Base-by-base conservation (phyloP, 352 stramenopile genomes). In the Thraustochytrium sp. region DNA sequence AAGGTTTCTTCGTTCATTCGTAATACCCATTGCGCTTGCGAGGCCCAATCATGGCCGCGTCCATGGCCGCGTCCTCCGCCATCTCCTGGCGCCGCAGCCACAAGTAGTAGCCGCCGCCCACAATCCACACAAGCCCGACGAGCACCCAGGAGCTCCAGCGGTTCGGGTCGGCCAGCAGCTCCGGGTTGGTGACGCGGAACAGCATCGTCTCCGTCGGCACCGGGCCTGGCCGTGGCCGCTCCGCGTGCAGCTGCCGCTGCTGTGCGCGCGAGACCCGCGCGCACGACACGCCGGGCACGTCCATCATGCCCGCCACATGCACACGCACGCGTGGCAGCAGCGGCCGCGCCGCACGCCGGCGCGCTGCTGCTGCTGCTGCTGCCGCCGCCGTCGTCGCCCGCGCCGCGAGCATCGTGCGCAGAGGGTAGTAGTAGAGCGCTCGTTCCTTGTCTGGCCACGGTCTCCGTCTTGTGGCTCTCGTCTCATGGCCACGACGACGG, bases 131-230 rank as follows among this genome's bases (percentile, higher is more conserved):
- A 18, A 44, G 29, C 9, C 18, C 46, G 40, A 77, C 65, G 40
- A 77, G 34, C 40, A 38, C 31, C 42, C 42, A 62, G 18, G 65
- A 62, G 42, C 42, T n/a, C 1, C 42, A 23, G 0, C 37, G 29
- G 13, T 55, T 77, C 49, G 65, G 65, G 42, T 77, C 65, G 11
- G 26, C 42, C 11, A 77, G 42, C 37, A 77, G 46, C 65, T 77
- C 65, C 18, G 65, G 65, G 31, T 77, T 77, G 29, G 65, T 36
- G 23, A 77, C 34, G 13, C 42, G 18, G 46, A 77, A 77, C 65
- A 77, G 49, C 46, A 62, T 23, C 1, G 65, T 77, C 26, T 62
- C 65, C 37, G 65, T 77, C 40, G 65, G 42, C 65, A 77, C 65
- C 18, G 65, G 59, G 11, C 16, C 59, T 13, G 59, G 59, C 8